These are phyloP conservation scores for Sergeia podlipaevii DNA, from an alignment of 208 protist species.

Conservation along the genomic window DNA sequence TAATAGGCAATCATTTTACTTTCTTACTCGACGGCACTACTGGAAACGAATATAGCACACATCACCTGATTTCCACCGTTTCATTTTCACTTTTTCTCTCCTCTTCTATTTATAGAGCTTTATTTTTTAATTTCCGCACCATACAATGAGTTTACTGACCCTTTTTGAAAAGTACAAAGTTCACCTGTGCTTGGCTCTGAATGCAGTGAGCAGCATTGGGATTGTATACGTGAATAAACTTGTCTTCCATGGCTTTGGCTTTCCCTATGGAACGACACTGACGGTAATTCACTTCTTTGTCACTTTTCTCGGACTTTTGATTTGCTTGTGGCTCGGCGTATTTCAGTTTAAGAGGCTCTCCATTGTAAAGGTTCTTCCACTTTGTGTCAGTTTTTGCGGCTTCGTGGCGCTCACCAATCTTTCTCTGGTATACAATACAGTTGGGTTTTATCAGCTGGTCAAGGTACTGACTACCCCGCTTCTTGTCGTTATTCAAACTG, in stretches of 20 bases:
- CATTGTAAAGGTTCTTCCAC: slow-evolving; percentile 51
- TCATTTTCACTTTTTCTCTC: not conserved
- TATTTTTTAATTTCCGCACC: not conserved
- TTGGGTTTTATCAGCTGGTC: slow-evolving; percentile 90
- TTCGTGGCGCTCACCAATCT: slow-evolving; percentile 90
- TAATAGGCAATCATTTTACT: too few relatives aligned
- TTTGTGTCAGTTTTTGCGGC: slow-evolving; percentile 78
- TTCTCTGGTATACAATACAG: slow-evolving; percentile 82
- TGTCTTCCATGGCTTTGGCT: slow-evolving; percentile 52
- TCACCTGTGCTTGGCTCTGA: slow-evolving; percentile 45
- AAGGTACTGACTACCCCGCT: slow-evolving; percentile 76
- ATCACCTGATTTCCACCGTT: not conserved
- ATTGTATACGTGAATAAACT: slow-evolving; percentile 75
- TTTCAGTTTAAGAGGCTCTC: slow-evolving; percentile 53
- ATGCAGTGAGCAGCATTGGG: slow-evolving; percentile 43
- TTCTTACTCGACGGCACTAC: too few relatives aligned
- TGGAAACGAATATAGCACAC: not conserved
- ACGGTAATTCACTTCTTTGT: slow-evolving; percentile 71
- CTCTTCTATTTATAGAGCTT: not conserved
- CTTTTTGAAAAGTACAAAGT: slow-evolving; percentile 9
- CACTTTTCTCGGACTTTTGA: slow-evolving; percentile 42
- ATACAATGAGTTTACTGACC: slow-evolving; percentile 7
- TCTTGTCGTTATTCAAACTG: slow-evolving; percentile 60
- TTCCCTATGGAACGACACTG: slow-evolving; percentile 50
- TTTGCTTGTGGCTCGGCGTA: slow-evolving; percentile 35